These are phyloP conservation scores for Rubia balearica DNA, from an alignment of 305 asterid species.

Conservation along the genomic window DNA sequence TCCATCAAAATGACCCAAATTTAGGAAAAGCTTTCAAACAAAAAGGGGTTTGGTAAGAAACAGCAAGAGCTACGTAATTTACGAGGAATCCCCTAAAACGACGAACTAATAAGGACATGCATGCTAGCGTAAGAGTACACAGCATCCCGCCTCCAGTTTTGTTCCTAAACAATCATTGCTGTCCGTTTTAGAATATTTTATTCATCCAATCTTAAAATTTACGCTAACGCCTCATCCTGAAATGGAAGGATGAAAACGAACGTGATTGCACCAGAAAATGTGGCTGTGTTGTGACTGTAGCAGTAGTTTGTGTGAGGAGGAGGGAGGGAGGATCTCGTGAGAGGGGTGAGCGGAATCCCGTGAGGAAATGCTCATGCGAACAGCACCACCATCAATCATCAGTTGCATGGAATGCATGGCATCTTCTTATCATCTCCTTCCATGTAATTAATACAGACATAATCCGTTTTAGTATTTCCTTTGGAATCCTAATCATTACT, in stretches of 20 bases:
- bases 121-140: background rate
- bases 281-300: background rate
- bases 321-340: constrained; percentile 36
- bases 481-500: too few relatives aligned
- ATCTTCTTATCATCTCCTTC: background rate
- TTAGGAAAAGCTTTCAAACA: background rate
- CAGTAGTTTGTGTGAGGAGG: background rate
- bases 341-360: constrained; percentile 35
- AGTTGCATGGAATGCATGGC: constrained; percentile 1
- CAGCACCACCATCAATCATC: constrained; percentile 13
- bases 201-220: background rate
- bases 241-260: background rate
- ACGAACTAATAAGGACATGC: background rate
- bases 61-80: background rate
- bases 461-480: too few relatives aligned
- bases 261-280: background rate
- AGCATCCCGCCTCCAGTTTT: background rate
- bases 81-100: background rate
- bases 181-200: background rate
- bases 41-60: background rate
- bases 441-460: too few relatives aligned
- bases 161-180: background rate
- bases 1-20: too few relatives aligned
- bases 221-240: background rate
- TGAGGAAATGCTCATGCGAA: constrained; percentile 28